These are phyloP conservation scores for Colletotrichum brevisporum DNA, from an alignment of 2,329 filamentous ascomycete species.

Conservation along the genomic window DNA sequence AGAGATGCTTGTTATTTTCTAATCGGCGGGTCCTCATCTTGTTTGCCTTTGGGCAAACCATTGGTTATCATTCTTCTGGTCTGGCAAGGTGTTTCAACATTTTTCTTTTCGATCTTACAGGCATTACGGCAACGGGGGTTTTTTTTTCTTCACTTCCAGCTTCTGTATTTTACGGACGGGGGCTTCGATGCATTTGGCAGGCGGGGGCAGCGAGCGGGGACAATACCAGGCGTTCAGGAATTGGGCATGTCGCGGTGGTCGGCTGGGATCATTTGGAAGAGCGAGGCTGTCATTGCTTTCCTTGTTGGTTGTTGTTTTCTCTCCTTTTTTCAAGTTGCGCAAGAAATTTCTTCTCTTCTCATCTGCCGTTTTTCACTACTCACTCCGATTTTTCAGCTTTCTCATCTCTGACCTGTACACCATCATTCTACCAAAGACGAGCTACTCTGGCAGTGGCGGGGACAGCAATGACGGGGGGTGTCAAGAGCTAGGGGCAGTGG, in stretches of 20 bases:
- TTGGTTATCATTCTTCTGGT: conserved; percentile 12
- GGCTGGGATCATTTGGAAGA: conserved; percentile 17
- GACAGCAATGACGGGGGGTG: conserved; percentile 16
- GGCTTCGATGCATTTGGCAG: conserved; percentile 31
- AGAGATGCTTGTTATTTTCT: conserved; percentile 35
- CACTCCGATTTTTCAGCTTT: conserved; percentile 31
- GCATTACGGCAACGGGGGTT: conserved; percentile 27
- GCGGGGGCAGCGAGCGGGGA: conserved; percentile 4
- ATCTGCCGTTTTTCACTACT: conserved; percentile 35
- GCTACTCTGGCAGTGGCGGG: conserved; percentile 26
- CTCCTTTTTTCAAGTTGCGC: conserved; percentile 20
- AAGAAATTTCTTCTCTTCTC: conserved; percentile 13
- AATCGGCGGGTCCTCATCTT: conserved; percentile 34
- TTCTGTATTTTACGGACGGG: conserved; percentile 34
- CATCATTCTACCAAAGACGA: conserved; percentile 26
- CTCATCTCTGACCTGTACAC: conserved; percentile 37
- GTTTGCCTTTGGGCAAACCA: neutral
- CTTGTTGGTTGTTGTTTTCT: conserved; percentile 19
- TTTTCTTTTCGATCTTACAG: conserved; percentile 25
- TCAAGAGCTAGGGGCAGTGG: neutral
- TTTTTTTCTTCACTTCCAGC: conserved; percentile 2
- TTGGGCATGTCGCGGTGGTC: conserved; percentile 9
- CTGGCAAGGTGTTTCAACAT: conserved; percentile 5
- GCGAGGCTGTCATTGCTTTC: conserved; percentile 22
- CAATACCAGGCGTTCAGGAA: conserved; percentile 40